phyloP scores from a whole-genome alignment of 768 basidiomycete species.

The Rhodotorula paludigena region DNA sequence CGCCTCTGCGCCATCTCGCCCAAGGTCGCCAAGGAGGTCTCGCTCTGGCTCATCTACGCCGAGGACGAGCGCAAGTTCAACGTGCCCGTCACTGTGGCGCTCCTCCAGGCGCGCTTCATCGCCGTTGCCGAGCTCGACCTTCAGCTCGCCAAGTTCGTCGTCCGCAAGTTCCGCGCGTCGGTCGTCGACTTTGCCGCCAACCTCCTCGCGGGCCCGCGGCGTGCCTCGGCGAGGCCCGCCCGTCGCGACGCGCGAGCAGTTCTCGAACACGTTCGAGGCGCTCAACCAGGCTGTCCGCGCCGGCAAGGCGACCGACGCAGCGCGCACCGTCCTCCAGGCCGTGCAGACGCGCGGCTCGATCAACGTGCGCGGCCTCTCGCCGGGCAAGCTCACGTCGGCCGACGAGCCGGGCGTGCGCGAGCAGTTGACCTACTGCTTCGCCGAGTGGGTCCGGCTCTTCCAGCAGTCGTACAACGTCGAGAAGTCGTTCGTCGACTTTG shows the following conservation, averaged over 20 bases:
- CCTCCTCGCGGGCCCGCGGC: constrained; percentile 81
- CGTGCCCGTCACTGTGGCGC: constrained; percentile 82
- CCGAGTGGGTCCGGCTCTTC: constrained; percentile 87
- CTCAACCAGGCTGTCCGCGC: constrained; percentile 66
- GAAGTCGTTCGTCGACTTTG: constrained; percentile 91
- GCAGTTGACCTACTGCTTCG: constrained; percentile 47
- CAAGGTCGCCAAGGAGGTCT: constrained; percentile 92
- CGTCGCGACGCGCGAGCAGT: constrained; percentile 66
- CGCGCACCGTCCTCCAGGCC: constrained; percentile 65
- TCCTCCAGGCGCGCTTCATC: constrained; percentile 78
- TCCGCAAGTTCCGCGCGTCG: constrained; percentile 68
- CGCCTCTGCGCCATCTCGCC: constrained; percentile 82
- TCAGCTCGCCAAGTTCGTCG: constrained; percentile 78
- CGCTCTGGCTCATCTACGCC: constrained; percentile 90
- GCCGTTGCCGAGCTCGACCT: constrained; percentile 73
- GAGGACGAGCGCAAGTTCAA: constrained; percentile 99
- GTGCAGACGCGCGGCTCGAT: constrained; percentile 56
- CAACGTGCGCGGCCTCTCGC: constrained; percentile 26
- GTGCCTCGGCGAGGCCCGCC: constrained; percentile 72
- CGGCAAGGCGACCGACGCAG: constrained; percentile 78
- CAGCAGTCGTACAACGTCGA: constrained; percentile 85
- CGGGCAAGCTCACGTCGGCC: constrained; percentile 28
- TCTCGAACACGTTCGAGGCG: constrained; percentile 73
- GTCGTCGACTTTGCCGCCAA: constrained; percentile 75
- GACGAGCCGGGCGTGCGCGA: constrained; percentile 44